A percentile compares a stretch with the other conserved stretches of the same genome.
phyloP scores from a whole-genome alignment of 1,139 yeast species.

The Pichia sp. region DNA sequence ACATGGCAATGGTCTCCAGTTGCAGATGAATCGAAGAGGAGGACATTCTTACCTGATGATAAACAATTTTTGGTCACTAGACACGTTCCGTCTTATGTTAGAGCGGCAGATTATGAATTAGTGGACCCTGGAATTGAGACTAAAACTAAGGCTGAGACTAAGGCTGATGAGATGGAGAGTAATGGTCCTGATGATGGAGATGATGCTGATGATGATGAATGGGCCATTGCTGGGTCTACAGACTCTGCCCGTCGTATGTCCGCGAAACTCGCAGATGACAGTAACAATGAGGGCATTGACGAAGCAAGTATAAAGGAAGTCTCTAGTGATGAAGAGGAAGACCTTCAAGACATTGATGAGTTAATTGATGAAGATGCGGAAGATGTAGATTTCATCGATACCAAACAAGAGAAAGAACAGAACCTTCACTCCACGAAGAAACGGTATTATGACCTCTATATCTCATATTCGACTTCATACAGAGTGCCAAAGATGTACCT shows the following conservation, averaged over 20 bases:
- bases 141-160: background rate
- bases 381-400: constrained; percentile 18
- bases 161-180: background rate
- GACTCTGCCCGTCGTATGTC: too few relatives aligned
- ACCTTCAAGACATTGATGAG: constrained; percentile 17
- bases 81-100: constrained; percentile 78
- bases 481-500: constrained; percentile 93
- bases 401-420: constrained; percentile 25
- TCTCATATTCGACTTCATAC: constrained; percentile 89
- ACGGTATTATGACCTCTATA: constrained; percentile 80
- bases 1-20: constrained; percentile 93
- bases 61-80: constrained; percentile 82
- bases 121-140: constrained; percentile 33
- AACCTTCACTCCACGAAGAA: constrained; percentile 29
- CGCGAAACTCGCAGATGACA: constrained; percentile 10
- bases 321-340: constrained; percentile 11
- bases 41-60: constrained; percentile 74
- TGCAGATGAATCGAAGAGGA: constrained; percentile 53
- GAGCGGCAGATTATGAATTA: constrained; percentile 56
- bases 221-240: constrained; percentile 1
- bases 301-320: constrained; percentile 10
- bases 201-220: background rate
- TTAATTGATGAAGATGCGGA: constrained; percentile 20
- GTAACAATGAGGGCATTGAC: constrained; percentile 7
- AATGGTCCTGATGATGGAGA: background rate